These are phyloP conservation scores for Coniochaeta sp. DNA, from an alignment of 2,329 filamentous ascomycete genomes.

Conservation along the genomic window DNA sequence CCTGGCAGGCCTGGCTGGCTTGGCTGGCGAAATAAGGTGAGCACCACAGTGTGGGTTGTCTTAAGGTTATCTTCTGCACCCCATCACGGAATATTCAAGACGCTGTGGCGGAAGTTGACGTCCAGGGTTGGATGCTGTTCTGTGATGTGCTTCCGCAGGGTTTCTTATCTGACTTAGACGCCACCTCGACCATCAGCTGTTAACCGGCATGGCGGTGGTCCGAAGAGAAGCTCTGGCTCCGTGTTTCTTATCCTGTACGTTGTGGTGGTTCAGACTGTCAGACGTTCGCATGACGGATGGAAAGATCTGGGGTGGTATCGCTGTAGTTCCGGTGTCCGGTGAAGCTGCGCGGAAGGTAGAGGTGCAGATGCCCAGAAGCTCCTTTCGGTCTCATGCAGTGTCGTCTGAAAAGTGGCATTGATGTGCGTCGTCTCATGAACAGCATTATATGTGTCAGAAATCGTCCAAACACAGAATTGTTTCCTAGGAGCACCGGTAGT, in stretches of 20 bases:
- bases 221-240: no score
- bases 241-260: no score
- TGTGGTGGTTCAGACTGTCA: no score
- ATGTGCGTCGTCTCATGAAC: conserved; percentile 9
- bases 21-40: background rate
- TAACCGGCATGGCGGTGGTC: no score
- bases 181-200: no score
- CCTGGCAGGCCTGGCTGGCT: background rate
- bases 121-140: no score
- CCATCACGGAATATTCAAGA: background rate
- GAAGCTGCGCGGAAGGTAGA: conserved; percentile 5
- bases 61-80: background rate
- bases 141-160: no score
- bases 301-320: background rate
- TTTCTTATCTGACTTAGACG: no score
- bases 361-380: conserved; percentile 13
- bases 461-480: conserved; percentile 4
- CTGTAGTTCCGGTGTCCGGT: no score
- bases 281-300: no score
- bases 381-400: conserved; percentile 17
- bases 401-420: conserved; percentile 13
- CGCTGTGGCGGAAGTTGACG: background rate
- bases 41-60: background rate
- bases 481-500: background rate
- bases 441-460: conserved; percentile 5